phyloP scores from a whole-genome alignment of 2,329 filamentous ascomycete species.

The Trichoderma oligosporum region DNA sequence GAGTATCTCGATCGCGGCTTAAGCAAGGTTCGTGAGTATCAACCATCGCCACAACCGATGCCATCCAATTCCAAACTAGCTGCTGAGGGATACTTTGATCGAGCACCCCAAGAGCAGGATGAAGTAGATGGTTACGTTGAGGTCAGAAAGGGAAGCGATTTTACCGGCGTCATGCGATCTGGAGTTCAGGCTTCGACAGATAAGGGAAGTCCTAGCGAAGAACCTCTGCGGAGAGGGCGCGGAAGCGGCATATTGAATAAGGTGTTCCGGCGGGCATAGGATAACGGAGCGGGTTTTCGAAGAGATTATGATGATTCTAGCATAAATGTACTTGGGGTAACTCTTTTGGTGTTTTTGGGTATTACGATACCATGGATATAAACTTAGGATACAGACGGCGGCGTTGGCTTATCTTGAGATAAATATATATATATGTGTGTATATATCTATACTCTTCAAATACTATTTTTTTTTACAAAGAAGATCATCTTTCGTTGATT shows the following conservation, averaged over 20 bases:
- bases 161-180: constrained; percentile 6
- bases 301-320: neutral
- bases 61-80: constrained; percentile 32
- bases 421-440: too few species aligned
- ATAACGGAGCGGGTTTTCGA: neutral
- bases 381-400: neutral
- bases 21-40: constrained; percentile 39
- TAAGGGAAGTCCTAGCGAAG: constrained; percentile 16
- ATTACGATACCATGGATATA: constrained; percentile 6
- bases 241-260: constrained; percentile 35
- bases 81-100: constrained; percentile 31
- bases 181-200: neutral
- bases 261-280: constrained; percentile 33
- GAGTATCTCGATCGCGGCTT: constrained; percentile 46
- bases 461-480: too few species aligned
- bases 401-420: neutral
- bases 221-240: constrained; percentile 26
- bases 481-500: too few species aligned
- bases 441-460: neutral
- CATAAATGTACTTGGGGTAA: constrained; percentile 5
- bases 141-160: constrained; percentile 27
- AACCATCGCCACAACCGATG: constrained; percentile 21
- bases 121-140: constrained; percentile 37
- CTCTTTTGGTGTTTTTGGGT: constrained; percentile 6
- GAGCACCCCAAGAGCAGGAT: constrained; percentile 26